phyloP scores from a whole-genome alignment of 441 rosid species.

The Dalechampia spathulata region DNA sequence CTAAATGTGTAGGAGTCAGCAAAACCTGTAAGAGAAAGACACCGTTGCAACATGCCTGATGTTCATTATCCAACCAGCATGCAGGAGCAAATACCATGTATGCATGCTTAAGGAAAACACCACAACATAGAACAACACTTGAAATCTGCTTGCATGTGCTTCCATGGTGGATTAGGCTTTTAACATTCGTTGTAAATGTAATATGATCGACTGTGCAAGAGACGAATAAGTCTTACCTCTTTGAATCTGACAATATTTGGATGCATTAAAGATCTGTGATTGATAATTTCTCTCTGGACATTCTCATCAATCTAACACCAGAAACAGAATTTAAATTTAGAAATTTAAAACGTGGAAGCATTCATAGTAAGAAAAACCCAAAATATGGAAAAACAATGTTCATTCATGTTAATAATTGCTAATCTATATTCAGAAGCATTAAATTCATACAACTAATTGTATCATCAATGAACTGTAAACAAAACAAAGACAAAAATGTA shows the following conservation, averaged over 20 bases:
- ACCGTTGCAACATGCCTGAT: neutral
- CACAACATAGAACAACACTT: neutral
- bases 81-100: neutral
- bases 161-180: neutral
- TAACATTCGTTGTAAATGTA: no score
- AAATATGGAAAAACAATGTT: neutral
- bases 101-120: neutral
- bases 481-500: no score
- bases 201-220: no score
- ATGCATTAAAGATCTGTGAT: conserved; percentile 60
- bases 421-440: neutral
- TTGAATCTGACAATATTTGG: conserved; percentile 67
- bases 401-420: neutral
- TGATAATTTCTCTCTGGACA: conserved; percentile 68
- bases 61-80: neutral
- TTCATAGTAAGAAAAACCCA: no score
- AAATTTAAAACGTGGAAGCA: neutral
- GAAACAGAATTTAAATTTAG: conserved; percentile 4
- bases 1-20: conserved; percentile 74
- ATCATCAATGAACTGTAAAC: no score
- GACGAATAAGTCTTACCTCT: conserved; percentile 51
- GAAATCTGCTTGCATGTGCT: neutral
- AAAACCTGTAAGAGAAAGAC: conserved; percentile 35
- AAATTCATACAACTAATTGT: neutral
- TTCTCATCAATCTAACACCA: conserved; percentile 62